Base-by-base conservation (phyloP, 805 yeast genomes). In the Candida montana region DNA sequence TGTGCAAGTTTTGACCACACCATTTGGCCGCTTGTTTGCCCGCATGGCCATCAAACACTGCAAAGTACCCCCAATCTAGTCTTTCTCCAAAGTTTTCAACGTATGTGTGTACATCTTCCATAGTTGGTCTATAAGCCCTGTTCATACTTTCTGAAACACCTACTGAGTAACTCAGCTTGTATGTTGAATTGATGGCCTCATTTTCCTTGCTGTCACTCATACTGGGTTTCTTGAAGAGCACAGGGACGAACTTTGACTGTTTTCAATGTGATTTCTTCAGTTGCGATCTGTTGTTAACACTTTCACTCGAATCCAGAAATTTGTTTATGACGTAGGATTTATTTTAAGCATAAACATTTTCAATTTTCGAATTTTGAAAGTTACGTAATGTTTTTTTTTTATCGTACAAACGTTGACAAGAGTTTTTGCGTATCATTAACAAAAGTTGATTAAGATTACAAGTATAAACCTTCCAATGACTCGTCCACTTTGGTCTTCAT, bases 91-190 rank as follows among this genome's bases (percentile, higher is more conserved):
- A 90, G 66, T 90, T 89, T 50, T 93, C 89, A 31, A 89, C 88
- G 54, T 84, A 87, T 0, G 95, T 85, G 61, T 91, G 98, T 7
- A 91, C 93, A 61, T 91, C 99, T 59, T 91, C 99, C 99, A 91
- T 91, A 23, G 89, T 78, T 39, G 83, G 78, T 43, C 99, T 72
- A 59, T 79, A 90, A 48, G 83, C 77, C 12, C 77, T 63, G 62
- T 93, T 93, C 49, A 81, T 79, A 61, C 88, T 90, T 52, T 89
- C 96, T n/a, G 95, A 78, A 8, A 91, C 95, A 4, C 97, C 97
- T 13, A 89, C 96, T 35, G 69, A 68, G 61, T 87, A 91, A 2
- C 89, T 79, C 17, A 83, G 68, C 31, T 84, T 60, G 47, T 64
- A 64, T 12, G 35, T 7, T 19, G 23, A 13, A 17, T n/a, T 24